Percentiles rank a stretch among this genome's conserved stretches.
Conservation (phyloP, 352 stramenopile species). For the Phytophthora crassamura region DNA sequence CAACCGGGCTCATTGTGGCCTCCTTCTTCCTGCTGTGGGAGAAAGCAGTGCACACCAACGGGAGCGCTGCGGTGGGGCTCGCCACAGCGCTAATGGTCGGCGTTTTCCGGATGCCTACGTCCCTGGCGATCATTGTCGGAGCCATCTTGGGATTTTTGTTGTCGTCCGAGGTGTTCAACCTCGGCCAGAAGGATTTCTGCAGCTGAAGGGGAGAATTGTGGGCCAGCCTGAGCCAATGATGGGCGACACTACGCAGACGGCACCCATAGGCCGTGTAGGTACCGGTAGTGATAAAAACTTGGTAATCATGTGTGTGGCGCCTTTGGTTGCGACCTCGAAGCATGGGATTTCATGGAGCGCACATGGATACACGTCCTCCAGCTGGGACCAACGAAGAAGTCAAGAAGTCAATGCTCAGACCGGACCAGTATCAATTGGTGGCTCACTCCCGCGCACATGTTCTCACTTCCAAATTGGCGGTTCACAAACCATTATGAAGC, state of each 20-base stretch:
- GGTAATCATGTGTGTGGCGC: neutral
- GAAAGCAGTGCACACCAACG: conserved; percentile 81
- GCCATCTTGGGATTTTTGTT: conserved; percentile 61
- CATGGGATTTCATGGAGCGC: neutral
- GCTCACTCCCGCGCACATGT: neutral
- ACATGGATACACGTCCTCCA: conserved; percentile 14
- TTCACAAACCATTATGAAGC: conserved; percentile 14
- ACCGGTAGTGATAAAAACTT: too few species aligned
- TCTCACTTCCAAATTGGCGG: conserved; percentile 16
- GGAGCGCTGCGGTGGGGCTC: conserved; percentile 86
- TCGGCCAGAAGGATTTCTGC: conserved; percentile 67
- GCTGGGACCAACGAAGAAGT: conserved; percentile 21
- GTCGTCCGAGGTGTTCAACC: conserved; percentile 51
- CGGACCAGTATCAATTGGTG: conserved; percentile 8
- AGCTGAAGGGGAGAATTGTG: conserved; percentile 11
- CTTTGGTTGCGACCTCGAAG: too few species aligned
- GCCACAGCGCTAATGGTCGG: conserved; percentile 82
- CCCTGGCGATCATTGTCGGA: conserved; percentile 64
- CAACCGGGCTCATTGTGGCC: conserved; percentile 90
- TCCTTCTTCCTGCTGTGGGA: conserved; percentile 92
- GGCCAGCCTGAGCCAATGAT: too few species aligned
- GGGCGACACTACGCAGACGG: too few species aligned
- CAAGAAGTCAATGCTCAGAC: conserved; percentile 3
- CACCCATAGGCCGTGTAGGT: too few species aligned
- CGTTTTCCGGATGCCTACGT: conserved; percentile 77